phyloP scores from a whole-genome alignment of 768 basidiomycete species.

The Pleurotus tuber-regium region DNA sequence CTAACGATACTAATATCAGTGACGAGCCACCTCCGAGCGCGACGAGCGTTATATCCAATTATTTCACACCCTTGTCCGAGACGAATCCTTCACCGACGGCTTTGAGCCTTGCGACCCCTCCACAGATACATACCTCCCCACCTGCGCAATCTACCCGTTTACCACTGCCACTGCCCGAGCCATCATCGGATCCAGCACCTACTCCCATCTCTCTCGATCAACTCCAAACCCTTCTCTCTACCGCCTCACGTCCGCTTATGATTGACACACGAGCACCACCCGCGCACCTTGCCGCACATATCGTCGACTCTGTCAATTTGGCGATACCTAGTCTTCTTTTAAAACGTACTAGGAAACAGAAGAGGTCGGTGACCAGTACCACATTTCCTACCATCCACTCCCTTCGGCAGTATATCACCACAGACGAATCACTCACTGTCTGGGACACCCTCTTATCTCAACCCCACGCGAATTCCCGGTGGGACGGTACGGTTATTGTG shows the following conservation, averaged over 20 bases:
- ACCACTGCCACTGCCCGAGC: constrained; percentile 24
- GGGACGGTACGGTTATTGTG: constrained; percentile 77
- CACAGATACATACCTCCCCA: constrained; percentile 1
- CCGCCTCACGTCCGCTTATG: constrained; percentile 55
- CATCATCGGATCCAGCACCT: constrained; percentile 17
- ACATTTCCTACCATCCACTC: constrained; percentile 65
- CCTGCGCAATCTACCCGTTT: constrained; percentile 9
- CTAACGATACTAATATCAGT: constrained; percentile 1
- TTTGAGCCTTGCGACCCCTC: neutral
- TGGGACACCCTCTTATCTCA: constrained; percentile 65
- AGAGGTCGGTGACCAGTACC: constrained; percentile 31
- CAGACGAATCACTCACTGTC: constrained; percentile 63
- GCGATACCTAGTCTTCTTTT: constrained; percentile 89
- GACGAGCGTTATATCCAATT: constrained; percentile 36
- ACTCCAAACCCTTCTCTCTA: constrained; percentile 48
- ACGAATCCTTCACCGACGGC: constrained; percentile 16
- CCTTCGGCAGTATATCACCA: constrained; percentile 79
- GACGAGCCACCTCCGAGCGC: constrained; percentile 8
- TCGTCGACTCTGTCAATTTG: constrained; percentile 75
- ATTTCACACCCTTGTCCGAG: constrained; percentile 50
- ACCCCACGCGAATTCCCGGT: constrained; percentile 31
- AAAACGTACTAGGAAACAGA: constrained; percentile 73
- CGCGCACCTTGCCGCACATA: constrained; percentile 60
- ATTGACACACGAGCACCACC: constrained; percentile 80
- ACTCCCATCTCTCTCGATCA: constrained; percentile 23